A percentile compares a stretch with the other conserved stretches of the same genome.
Evolutionary conservation across 2,329 filamentous ascomycete species (phyloP).

Genomic region (Aspergillus ochraceus): DNA sequence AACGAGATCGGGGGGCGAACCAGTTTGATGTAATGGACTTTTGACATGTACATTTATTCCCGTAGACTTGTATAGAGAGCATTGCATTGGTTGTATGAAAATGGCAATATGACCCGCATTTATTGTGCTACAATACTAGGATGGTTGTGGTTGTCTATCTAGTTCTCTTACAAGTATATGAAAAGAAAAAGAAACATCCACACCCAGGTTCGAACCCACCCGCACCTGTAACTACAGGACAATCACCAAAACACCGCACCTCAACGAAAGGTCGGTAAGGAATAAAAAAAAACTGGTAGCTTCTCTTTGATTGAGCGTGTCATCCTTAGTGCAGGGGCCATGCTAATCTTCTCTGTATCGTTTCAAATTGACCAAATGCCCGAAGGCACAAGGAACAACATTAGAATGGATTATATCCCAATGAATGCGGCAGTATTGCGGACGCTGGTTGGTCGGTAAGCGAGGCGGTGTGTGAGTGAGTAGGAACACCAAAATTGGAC

Average conservation of each 20-base stretch:
- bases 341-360: constrained; percentile 79
- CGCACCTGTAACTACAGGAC: background rate
- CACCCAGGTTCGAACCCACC: background rate
- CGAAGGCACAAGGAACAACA: constrained; percentile 34
- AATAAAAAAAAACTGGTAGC: constrained; percentile 64
- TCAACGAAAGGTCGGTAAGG: constrained; percentile 17
- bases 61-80: constrained; percentile 10
- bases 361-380: constrained; percentile 66
- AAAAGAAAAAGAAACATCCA: background rate
- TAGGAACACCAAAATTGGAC: background rate
- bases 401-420: constrained; percentile 26
- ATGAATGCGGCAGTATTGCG: background rate
- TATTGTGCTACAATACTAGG: background rate
- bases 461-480: background rate
- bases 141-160: background rate
- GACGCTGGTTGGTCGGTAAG: background rate
- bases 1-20: constrained; percentile 90
- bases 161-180: background rate
- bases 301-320: constrained; percentile 84
- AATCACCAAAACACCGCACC: constrained; percentile 2
- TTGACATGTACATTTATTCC: constrained; percentile 5
- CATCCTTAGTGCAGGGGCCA: constrained; percentile 90
- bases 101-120: background rate
- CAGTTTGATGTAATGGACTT: constrained; percentile 75
- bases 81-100: background rate